Evolutionary conservation across 257 asterid genomes (phyloP).

Genomic region (Nicotiana tabacum): DNA sequence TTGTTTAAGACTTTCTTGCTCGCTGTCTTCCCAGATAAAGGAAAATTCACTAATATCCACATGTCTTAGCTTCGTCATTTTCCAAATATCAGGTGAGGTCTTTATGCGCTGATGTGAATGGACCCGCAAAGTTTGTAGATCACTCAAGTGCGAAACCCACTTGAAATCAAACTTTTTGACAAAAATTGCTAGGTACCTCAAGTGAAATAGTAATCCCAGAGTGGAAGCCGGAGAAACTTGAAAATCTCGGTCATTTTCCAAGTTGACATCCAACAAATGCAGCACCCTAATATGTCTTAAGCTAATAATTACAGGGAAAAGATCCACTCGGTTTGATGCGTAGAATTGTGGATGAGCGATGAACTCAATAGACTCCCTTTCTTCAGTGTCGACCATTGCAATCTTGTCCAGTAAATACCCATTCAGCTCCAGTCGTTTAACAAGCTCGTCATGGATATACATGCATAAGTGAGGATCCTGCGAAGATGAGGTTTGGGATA

Average conservation of each 20-base stretch:
- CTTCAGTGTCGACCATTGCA: neutral
- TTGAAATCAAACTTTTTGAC: neutral
- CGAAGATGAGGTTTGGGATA: neutral
- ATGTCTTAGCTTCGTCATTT: constrained; percentile 5
- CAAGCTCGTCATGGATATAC: neutral
- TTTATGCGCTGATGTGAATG: neutral
- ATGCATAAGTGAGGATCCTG: neutral
- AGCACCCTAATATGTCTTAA: neutral
- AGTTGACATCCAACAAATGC: neutral
- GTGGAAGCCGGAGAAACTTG: neutral
- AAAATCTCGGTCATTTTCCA: neutral
- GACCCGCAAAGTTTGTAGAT: neutral
- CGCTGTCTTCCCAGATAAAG: neutral
- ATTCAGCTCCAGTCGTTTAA: neutral
- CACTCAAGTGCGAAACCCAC: neutral
- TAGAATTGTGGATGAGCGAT: neutral
- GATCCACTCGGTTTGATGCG: neutral
- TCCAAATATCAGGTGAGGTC: neutral
- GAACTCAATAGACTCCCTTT: neutral
- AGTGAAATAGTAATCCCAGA: neutral
- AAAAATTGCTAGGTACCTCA: neutral
- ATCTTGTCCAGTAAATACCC: neutral
- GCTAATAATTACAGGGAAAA: neutral
- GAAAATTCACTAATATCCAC: neutral
- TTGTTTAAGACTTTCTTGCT: neutral